Evolutionary conservation across 2,329 filamentous ascomycete species (phyloP).

Genomic region (Hypoxylon sp.): DNA sequence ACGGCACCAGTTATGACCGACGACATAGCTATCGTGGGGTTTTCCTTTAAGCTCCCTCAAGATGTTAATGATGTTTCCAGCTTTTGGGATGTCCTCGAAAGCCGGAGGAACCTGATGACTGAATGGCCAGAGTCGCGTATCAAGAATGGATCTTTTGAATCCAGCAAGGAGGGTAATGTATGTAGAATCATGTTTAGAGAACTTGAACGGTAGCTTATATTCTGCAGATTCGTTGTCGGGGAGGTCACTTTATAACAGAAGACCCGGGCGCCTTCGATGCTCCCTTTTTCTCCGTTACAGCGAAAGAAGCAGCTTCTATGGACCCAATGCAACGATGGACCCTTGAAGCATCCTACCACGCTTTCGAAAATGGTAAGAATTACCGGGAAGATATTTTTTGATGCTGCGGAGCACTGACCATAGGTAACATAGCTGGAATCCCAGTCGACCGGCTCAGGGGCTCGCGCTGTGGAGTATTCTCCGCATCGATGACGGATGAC

Average conservation of each 20-base stretch:
- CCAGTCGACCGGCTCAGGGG: constrained; percentile 49
- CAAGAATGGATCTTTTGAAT: constrained; percentile 48
- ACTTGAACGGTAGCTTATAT: constrained; percentile 42
- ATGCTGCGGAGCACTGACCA: constrained; percentile 12
- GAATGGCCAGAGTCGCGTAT: constrained; percentile 53
- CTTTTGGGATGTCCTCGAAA: constrained; percentile 55
- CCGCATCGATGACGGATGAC: constrained; percentile 56
- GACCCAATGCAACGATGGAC: constrained; percentile 56
- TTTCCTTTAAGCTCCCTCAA: constrained; percentile 56
- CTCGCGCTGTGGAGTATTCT: constrained; percentile 54
- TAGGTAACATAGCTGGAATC: constrained; percentile 53
- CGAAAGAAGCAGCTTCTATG: constrained; percentile 54
- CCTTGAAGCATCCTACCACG: constrained; percentile 54
- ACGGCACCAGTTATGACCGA: constrained; percentile 18
- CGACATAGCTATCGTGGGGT: constrained; percentile 54
- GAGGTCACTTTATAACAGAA: constrained; percentile 54
- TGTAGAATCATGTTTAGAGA: constrained; percentile 2
- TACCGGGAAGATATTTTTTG: not conserved
- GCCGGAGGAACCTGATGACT: constrained; percentile 51
- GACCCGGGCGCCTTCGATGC: constrained; percentile 56
- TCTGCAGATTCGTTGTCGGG: constrained; percentile 39
- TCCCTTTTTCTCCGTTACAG: constrained; percentile 57
- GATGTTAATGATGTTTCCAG: constrained; percentile 49
- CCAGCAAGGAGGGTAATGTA: constrained; percentile 31
- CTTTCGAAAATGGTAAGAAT: constrained; percentile 55